Evolutionary conservation across 371 early-diverging fungal genomes (phyloP), one percentile per base, ranked within the genome.

Genomic region (Actinomortierella ambigua): DNA sequence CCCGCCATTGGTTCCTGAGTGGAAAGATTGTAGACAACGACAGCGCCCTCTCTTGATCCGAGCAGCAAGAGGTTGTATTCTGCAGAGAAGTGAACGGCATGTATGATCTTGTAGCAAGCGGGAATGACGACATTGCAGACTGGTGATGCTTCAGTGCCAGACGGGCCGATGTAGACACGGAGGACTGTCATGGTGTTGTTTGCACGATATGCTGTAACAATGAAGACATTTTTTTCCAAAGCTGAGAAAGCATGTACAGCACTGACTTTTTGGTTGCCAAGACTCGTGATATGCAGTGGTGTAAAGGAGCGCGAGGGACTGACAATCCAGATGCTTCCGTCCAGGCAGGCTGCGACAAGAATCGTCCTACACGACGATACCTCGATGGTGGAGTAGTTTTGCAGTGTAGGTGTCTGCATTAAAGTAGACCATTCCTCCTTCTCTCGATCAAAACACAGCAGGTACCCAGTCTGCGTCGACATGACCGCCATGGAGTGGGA

Each of bases 31-130:
- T 86, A 89, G 17, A 87, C 65, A 3, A 84, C 54, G 8, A 89
- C 66, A 0, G 85, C 83, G 3, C 86, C 82, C 61, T 87, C 88
- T 55, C 89, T 69, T 2, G 89, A 84, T 8, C 89, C 88, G 34
- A 84, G 83, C 41, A 86, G 68, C 40, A 85, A 59, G 3, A 89
- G 58, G n/a, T 76, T 68, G 29, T 82, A 59, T 8, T 69, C 55
- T 28, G 82, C 76, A 11, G 71, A 79, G 40, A 79, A 71, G 49
- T 57, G 63, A 0, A 78, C 82, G 7, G 81, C 61, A 20, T 82
- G 83, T 48, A 86, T 64, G 1, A 85, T 71, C 15, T 81, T 81
- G 14, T 85, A 79, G 57, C 77, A 77, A 11, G 65, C 65, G 46
- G 87, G 87, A 26, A 79, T 59, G 29, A 68, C 76, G 13, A 88